Base-by-base conservation (phyloP, 2,329 filamentous ascomycete genomes). In the Bimuria novae-zelandiae region DNA sequence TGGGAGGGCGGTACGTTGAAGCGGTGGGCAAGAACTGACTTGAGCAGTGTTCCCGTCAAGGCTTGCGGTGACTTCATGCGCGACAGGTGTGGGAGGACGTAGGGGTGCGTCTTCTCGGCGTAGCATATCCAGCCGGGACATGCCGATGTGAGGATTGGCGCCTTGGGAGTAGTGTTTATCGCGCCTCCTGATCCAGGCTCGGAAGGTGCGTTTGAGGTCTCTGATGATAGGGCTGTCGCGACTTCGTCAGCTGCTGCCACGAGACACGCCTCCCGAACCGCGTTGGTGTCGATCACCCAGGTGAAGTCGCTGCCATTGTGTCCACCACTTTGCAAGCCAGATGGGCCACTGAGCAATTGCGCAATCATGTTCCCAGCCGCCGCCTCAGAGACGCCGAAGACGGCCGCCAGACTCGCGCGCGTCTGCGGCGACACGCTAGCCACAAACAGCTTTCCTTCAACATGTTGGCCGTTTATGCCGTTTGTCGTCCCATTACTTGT, bases 111-210 rank as follows among this genome's bases (percentile, higher is more conserved):
- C 77, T 99, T 97, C 74, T 99, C 94, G 22, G 93, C 93, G 69
- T 99, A 99, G 76, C 94, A 99, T 51, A 99, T 93, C 92, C 95
- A 99, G 7, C 94, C 94, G 0, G 94, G 94, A 72, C 94, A 99
- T 17, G 91, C 91, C 3, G 92, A 92, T 7, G 92, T 91, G 37
- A 99, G 81, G 25, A 93, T 85, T 0, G 90, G 89, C 56, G 76
- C 76, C 63, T 80, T 81, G 3, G 76, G 76, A 30, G 59, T 84
- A 70, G 67, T 86, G 43, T 68, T 63, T 22, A 69, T 64, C 41
- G 70, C 62, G 46, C 69, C 69, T 30, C 74, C 74, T 3, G 64
- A 61, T 2, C 65, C 68, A 14, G 67, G 54, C 22, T 55, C 54
- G 16, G 62, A 51, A 8, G 58, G 47, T 6, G 62, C 57, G n/a